These are phyloP conservation scores for Sugiyamaella castrensis DNA, from an alignment of 1,139 yeast genomes.

Conservation along the genomic window DNA sequence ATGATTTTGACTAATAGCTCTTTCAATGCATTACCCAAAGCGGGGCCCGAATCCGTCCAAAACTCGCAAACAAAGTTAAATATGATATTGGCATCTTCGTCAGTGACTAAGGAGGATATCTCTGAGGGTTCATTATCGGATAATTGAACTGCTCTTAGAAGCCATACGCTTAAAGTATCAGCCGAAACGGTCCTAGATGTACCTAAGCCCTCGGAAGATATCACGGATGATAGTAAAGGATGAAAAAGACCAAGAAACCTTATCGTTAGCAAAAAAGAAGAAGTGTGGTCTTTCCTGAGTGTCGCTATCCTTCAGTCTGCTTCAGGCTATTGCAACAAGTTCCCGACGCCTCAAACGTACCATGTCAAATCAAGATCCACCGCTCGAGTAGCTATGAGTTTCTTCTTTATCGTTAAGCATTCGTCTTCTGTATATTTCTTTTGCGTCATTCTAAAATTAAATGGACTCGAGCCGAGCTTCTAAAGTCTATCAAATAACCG, in stretches of 20 bases:
- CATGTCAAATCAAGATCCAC: constrained; percentile 19
- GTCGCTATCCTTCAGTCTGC: no score
- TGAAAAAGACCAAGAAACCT: constrained; percentile 21
- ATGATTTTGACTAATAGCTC: constrained; percentile 57
- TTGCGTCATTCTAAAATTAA: not conserved
- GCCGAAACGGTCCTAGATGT: constrained; percentile 45
- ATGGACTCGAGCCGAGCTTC: not conserved
- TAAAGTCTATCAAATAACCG: not conserved
- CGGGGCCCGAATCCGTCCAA: constrained; percentile 69
- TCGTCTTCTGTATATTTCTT: constrained; percentile 1
- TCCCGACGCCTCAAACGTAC: constrained; percentile 18
- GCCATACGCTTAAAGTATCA: constrained; percentile 65
- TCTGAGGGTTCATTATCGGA: not conserved
- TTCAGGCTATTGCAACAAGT: not conserved
- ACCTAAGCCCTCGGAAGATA: constrained; percentile 34
- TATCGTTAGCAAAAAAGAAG: not conserved
- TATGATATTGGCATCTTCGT: constrained; percentile 38
- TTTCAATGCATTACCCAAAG: constrained; percentile 63
- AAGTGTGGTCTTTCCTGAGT: no score
- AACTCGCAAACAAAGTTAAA: constrained; percentile 61
- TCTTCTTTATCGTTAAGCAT: constrained; percentile 15
- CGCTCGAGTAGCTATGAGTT: constrained; percentile 23
- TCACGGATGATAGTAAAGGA: constrained; percentile 23
- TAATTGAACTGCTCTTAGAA: constrained; percentile 49
- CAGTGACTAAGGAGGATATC: constrained; percentile 22